Base-by-base conservation (phyloP, 192 early-diverging fungal genomes). In the Umbelopsis vinacea region DNA sequence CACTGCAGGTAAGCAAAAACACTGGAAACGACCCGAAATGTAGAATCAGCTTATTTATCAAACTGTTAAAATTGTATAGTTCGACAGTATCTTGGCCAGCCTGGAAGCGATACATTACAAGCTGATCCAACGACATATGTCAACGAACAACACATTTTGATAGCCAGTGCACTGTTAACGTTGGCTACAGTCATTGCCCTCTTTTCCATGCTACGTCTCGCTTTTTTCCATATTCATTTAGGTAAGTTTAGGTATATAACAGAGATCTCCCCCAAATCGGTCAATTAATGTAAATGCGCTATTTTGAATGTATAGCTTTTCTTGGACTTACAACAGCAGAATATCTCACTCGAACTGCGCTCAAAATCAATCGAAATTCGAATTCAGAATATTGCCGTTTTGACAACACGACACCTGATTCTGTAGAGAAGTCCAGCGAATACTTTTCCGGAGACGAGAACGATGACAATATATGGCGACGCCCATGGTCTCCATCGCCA, bases 281-380 rank as follows among this genome's bases (percentile, higher is more conserved):
- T 2, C 23, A 26, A 5, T 54, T 26, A 54, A 9, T 43, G 52
- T 8, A 57, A 15, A 54, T 52, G 19, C 6, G 37, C 21, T 43
- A 40, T 21, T 29, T 50, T 35, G 22, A 57, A 10, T 52, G n/a
- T n/a, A 46, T 52, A 52, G 50, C 57, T 21, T 10, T 38, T 68
- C 35, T 76, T 17, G 73, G 73, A 9, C 67, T 80, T 48, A 80
- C 75, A 2, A 80, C 79, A 3, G 54, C 76, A 14, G 74, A 80
- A 40, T 76, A 73, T 26, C 38, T 80, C 12, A 76, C 54, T 57
- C 72, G 46, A 19, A 67, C 74, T 14, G n/a, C 53, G 0, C 43
- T 71, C 43, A 69, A 63, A 23, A 19, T 57, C 0, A 38, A 54
- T 48, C 74, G 46, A 22, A 12, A 4, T 47, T 15, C 11, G 11